Base-by-base conservation (phyloP, 1,284 basidiomycete genomes). In the Irpex lacteus region DNA sequence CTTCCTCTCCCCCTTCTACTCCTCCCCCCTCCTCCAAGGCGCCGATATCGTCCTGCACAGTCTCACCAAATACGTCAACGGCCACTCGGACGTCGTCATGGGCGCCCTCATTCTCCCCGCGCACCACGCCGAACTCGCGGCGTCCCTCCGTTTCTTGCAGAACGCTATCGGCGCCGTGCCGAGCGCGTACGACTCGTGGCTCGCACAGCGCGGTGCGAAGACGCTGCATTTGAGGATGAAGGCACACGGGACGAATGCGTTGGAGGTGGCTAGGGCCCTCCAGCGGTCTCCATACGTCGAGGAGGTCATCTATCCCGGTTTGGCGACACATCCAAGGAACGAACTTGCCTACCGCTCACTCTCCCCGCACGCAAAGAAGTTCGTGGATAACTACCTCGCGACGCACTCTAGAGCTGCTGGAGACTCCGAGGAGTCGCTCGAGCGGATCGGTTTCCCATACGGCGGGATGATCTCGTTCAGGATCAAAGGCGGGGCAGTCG, bases 1-100 rank as follows among this genome's bases (percentile, higher is more conserved):
- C 38, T 97, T 95, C 85, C 82, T 96, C 59, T 96, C 94, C 0
- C 94, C 96, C 0, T 98, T 90, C 82, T 98, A 92, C 80, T 86
- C 90, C 63, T 95, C 94, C 1, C 96, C 96, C 0, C 85, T 98
- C 36, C 83, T 90, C 54, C 87, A 91, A 49, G 92, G 94, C 40
- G 95, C 94, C 18, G 93, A 95, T 73, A 80, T 95, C 68, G 92
- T 95, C 70, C 66, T 92, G 49, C 90, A 96, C 82, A 85, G 85
- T 54, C 79, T 95, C 57, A 94, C 94, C 0, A 98, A 98, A 77
- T 98, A 98, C 79, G 82, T 98, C 73, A 95, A 95, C 73, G 96
- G 96, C 0, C 95, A 98, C 78, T 92, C 91, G 0, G 96, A 98
- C 73, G 92, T 96, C 71, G 83, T 97, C 71, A 92, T 95, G 84